A percentile compares a stretch with the other conserved stretches of the same genome.
phyloP scores from a whole-genome alignment of 305 asterid species.

The Fraxinus floribunda region DNA sequence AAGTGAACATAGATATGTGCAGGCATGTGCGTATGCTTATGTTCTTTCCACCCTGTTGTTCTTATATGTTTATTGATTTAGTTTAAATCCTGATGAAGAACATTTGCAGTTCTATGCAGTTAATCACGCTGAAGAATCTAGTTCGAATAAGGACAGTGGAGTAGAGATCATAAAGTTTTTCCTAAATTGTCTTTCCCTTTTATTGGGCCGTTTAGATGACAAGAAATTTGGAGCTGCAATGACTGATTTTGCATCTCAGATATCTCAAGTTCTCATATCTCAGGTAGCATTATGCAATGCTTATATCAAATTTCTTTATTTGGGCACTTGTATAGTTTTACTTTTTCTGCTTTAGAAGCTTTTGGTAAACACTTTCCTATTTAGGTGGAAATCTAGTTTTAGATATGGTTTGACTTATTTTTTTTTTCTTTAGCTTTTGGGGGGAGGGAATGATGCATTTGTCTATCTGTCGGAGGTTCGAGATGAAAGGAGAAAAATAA shows the following conservation, averaged over 20 bases:
- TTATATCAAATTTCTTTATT: conserved; percentile 15
- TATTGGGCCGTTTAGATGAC: conserved; percentile 66
- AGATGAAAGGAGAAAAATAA: background rate
- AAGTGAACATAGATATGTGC: background rate
- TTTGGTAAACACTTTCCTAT: background rate
- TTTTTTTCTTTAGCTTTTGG: background rate
- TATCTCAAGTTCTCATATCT: conserved; percentile 63
- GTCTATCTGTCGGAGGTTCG: background rate
- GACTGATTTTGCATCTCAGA: conserved; percentile 63
- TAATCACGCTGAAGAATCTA: conserved; percentile 51
- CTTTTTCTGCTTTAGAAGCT: background rate
- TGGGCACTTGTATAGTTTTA: background rate
- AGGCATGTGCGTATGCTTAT: background rate
- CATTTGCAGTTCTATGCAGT: conserved; percentile 69
- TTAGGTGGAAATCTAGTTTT: background rate
- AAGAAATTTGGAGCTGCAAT: conserved; percentile 58
- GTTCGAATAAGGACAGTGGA: conserved; percentile 49
- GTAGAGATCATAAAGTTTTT: conserved; percentile 68
- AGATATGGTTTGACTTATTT: background rate
- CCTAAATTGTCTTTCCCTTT: conserved; percentile 76
- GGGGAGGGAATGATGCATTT: background rate
- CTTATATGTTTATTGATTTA: conserved; percentile 23
- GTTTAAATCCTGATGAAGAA: conserved; percentile 26
- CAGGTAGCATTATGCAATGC: conserved; percentile 53
- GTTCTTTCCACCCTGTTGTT: background rate